A percentile compares a stretch with the other conserved stretches of the same genome.
Evolutionary conservation across 345 rosid genomes (phyloP).

Genomic region (Hevea brasiliensis): DNA sequence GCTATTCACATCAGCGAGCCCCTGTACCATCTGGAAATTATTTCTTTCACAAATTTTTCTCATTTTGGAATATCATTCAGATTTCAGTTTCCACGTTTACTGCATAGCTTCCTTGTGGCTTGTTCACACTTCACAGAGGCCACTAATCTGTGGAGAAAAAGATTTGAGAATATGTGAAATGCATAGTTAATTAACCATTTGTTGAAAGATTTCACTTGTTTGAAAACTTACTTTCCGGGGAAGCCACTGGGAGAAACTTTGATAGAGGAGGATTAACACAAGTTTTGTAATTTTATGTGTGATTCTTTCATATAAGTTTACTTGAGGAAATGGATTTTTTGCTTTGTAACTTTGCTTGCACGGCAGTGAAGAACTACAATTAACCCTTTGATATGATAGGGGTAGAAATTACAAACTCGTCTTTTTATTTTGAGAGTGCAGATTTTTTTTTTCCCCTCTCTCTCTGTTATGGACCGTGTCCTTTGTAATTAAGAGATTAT

Average conservation of each 20-base stretch:
- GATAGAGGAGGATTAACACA: neutral
- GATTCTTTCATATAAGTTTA: neutral
- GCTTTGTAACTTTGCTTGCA: neutral
- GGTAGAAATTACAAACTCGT: neutral
- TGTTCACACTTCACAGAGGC: constrained; percentile 5
- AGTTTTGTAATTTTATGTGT: neutral
- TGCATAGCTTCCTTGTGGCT: neutral
- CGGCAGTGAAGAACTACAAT: neutral
- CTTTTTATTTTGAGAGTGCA: neutral
- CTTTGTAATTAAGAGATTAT: neutral
- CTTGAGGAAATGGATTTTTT: neutral
- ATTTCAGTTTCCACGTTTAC: neutral
- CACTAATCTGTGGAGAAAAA: neutral
- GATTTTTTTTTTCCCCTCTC: too few relatives aligned
- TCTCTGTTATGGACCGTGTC: neutral
- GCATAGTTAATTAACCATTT: neutral
- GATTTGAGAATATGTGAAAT: neutral
- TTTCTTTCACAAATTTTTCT: neutral
- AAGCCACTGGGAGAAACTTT: neutral
- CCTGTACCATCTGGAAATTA: constrained; percentile 10
- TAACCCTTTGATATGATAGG: too few relatives aligned
- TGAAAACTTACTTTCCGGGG: neutral
- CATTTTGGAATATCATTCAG: neutral
- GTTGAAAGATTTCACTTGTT: neutral
- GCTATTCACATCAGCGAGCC: constrained; percentile 9